Evolutionary conservation across 1,284 basidiomycete species (phyloP).

Genomic region (Tilletia setariae): DNA sequence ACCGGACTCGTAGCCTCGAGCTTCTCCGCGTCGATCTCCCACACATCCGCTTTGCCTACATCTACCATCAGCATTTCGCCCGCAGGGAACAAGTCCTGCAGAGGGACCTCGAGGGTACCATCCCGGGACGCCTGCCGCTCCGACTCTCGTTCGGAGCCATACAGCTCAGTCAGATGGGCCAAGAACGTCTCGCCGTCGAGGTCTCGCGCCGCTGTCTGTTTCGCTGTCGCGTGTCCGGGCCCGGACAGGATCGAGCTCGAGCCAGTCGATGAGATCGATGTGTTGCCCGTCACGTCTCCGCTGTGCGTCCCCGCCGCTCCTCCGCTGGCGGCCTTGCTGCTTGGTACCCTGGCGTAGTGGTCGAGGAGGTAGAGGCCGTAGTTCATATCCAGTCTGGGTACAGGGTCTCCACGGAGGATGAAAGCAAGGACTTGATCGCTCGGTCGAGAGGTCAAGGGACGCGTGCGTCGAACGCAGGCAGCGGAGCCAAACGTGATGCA

Average conservation of each 20-base stretch:
- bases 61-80: constrained; percentile 10
- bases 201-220: constrained; percentile 1
- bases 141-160: constrained; percentile 2
- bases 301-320: too few relatives aligned
- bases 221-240: not conserved
- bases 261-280: too few relatives aligned
- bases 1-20: constrained; percentile 5
- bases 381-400: constrained; percentile 4
- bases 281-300: not conserved
- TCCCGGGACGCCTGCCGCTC: not conserved
- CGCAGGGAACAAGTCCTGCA: not conserved
- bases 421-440: constrained; percentile 4
- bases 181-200: constrained; percentile 8
- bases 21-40: constrained; percentile 10
- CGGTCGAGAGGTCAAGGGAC: not conserved
- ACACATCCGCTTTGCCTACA: not conserved
- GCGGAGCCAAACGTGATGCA: constrained; percentile 13
- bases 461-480: constrained; percentile 4
- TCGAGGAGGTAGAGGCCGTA: constrained; percentile 11
- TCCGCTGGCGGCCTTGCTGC: not conserved
- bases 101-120: constrained; percentile 1
- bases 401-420: constrained; percentile 3
- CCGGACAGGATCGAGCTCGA: not conserved
- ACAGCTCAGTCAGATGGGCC: not conserved
- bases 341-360: not conserved